Base-by-base conservation (phyloP, 164 flowering plant genomes). In the Aristolochia contorta region DNA sequence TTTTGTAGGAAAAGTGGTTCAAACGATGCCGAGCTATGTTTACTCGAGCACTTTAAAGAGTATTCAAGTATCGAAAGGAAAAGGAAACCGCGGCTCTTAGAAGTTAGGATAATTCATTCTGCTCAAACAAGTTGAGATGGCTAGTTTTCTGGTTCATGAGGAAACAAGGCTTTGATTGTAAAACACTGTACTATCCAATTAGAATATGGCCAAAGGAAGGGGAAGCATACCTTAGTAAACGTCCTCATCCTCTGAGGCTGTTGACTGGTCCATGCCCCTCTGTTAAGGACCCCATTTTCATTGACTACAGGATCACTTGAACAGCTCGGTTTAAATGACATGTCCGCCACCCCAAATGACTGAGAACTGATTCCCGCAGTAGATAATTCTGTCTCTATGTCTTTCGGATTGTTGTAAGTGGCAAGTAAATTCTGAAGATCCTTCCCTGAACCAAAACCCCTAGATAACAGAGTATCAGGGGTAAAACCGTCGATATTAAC, bases 351-450 rank as follows among this genome's bases (percentile, higher is more conserved):
- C 43, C 91, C 96, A 79, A 92, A 87, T 20, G 92, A 77, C 71
- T 86, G 97, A 70, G 97, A 80, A 71, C 84, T 83, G 63, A 87
- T 77, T 43, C 76, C 93, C 59, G 93, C 87, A 65, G 90, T 77
- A 14, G 98, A 86, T 67, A 91, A 66, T 65, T 91, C 98, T 8
- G 98, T 78, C 64, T 84, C 96, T 62, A 83, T 79, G 61, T 92
- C 95, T 62, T 86, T 78, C 30, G 84, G 83, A 37, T 71, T 62
- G 52, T 79, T 80, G 71, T 83, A 92, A 69, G 77, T 76, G 55
- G 91, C 78, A 56, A 92, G 73, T 74, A 92, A 70, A 68, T 85
- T 89, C 45, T 86, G 98, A 56, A 91, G 84, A 73, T 88, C 96
- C 72, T 91, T 91, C 58, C 83, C 90, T 61, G 92, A 81, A 54